phyloP scores from a whole-genome alignment of 192 early-diverging fungal species.

The Linnemannia schmuckeri region DNA sequence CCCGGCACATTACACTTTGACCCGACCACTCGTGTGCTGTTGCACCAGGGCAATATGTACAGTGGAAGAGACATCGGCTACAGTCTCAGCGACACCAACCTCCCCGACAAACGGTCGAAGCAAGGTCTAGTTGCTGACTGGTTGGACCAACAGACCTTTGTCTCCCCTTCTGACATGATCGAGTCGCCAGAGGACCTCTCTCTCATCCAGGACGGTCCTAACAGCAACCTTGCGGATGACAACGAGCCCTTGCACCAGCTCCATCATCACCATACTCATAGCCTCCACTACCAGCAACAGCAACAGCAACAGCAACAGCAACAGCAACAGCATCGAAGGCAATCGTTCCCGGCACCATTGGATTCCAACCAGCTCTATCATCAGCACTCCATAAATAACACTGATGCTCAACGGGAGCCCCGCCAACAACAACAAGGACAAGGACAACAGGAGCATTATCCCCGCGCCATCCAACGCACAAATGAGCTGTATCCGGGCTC shows the following conservation, averaged over 20 bases:
- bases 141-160: slow-evolving; percentile 25
- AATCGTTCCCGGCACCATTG: not conserved
- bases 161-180: not conserved
- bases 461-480: slow-evolving; percentile 3
- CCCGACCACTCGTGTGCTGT: not conserved
- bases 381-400: slow-evolving; percentile 30
- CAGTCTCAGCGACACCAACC: slow-evolving; percentile 42
- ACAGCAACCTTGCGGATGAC: not conserved
- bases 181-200: not conserved
- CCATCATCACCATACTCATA: not conserved
- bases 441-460: no score
- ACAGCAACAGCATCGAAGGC: slow-evolving; percentile 9
- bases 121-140: slow-evolving; percentile 34
- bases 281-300: not conserved
- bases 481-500: slow-evolving; percentile 13
- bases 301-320: not conserved
- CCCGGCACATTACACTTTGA: slow-evolving; percentile 14
- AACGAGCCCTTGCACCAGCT: not conserved
- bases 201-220: not conserved
- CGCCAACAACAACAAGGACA: slow-evolving; percentile 11
- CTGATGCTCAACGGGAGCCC: slow-evolving; percentile 35
- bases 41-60: slow-evolving; percentile 14
- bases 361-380: not conserved
- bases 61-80: not conserved
- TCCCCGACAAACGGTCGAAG: slow-evolving; percentile 28